Evolutionary conservation across 306 rosid species (phyloP).

Genomic region (Trifolium repens): DNA sequence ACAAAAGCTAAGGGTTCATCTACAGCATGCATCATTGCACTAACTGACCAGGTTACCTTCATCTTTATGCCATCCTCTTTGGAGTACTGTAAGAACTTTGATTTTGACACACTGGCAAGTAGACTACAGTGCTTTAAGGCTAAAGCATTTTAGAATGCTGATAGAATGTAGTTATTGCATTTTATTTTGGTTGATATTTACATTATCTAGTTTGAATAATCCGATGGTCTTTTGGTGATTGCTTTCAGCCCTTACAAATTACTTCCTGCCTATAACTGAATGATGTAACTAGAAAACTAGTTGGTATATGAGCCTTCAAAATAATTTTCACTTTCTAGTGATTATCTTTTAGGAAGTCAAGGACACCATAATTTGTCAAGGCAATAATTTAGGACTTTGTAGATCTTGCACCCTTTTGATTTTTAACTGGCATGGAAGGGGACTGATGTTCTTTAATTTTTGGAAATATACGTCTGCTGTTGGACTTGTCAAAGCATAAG

Average conservation of each 20-base stretch:
- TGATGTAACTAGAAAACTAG: slow-evolving; percentile 10
- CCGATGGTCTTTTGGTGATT: not conserved
- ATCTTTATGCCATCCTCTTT: slow-evolving; percentile 15
- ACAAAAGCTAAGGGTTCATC: slow-evolving; percentile 95
- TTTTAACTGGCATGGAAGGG: not conserved
- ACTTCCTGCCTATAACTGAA: not conserved
- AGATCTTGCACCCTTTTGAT: not conserved
- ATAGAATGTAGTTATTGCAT: slow-evolving; percentile 3
- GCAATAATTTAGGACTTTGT: slow-evolving; percentile 18
- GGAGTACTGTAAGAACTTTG: slow-evolving; percentile 26
- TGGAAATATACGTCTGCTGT: slow-evolving; percentile 1
- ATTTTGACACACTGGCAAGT: slow-evolving; percentile 22
- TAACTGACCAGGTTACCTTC: slow-evolving; percentile 78
- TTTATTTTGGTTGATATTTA: slow-evolving; percentile 20
- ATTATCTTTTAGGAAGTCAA: slow-evolving; percentile 2
- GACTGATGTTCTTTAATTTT: not conserved
- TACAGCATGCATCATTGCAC: slow-evolving; percentile 95
- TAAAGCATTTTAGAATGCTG: slow-evolving; percentile 14
- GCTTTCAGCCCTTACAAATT: slow-evolving; percentile 29
- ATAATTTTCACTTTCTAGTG: slow-evolving; percentile 8
- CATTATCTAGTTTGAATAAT: slow-evolving; percentile 17
- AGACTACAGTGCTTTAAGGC: slow-evolving; percentile 8
- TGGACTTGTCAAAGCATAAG: slow-evolving; percentile 25
- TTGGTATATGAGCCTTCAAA: not conserved
- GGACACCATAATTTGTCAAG: slow-evolving; percentile 3